These are phyloP conservation scores for Fusarium sp. DNA, from an alignment of 2,329 filamentous ascomycete species.

Conservation along the genomic window DNA sequence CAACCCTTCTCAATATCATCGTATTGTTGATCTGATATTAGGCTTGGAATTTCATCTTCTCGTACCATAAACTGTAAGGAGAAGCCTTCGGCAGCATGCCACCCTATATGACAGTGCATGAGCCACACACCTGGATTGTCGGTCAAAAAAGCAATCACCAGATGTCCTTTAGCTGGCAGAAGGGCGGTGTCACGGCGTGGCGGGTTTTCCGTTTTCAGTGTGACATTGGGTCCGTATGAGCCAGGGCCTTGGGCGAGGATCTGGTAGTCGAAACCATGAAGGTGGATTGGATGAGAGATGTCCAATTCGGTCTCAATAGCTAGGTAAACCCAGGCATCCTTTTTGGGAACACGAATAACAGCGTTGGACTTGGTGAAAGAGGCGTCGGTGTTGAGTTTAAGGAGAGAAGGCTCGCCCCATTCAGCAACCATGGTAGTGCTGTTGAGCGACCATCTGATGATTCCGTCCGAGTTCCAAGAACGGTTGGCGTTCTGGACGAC, in stretches of 20 bases:
- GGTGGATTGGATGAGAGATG: constrained; percentile 54
- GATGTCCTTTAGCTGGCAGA: constrained; percentile 59
- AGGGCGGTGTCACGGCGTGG: constrained; percentile 66
- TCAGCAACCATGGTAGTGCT: constrained; percentile 51
- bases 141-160: constrained; percentile 64
- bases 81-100: constrained; percentile 45
- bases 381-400: constrained; percentile 39
- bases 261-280: constrained; percentile 55
- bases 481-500: constrained; percentile 49
- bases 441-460: constrained; percentile 63
- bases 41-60: constrained; percentile 37
- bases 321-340: constrained; percentile 51
- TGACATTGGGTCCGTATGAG: constrained; percentile 39
- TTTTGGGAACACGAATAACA: constrained; percentile 48
- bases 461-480: constrained; percentile 46
- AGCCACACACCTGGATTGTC: constrained; percentile 66
- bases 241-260: constrained; percentile 48
- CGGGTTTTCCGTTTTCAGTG: constrained; percentile 56
- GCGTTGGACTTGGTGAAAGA: constrained; percentile 46
- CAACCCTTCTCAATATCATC: constrained; percentile 32
- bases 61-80: constrained; percentile 44
- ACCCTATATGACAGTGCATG: constrained; percentile 64
- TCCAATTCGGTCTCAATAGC: constrained; percentile 46
- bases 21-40: constrained; percentile 33
- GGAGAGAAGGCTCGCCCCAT: constrained; percentile 51